A percentile compares a stretch with the other conserved stretches of the same genome.
phyloP scores from a whole-genome alignment of 2,329 filamentous ascomycete genomes.

The Aspergillus ochraceus region DNA sequence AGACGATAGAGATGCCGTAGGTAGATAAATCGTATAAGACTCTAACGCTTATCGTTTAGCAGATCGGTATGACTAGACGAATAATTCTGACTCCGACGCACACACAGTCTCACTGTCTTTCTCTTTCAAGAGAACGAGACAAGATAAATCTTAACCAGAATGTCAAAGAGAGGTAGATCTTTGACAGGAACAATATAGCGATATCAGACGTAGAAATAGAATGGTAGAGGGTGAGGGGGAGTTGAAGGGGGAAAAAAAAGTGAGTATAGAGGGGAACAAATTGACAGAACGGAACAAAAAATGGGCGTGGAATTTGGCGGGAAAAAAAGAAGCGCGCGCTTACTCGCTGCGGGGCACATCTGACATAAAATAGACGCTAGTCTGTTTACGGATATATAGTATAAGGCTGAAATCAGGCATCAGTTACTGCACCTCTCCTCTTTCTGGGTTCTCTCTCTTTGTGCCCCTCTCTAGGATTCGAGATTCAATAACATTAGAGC shows the following conservation, averaged over 20 bases:
- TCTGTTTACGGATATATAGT: neutral
- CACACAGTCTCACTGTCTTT: neutral
- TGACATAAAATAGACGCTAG: neutral
- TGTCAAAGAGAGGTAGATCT: neutral
- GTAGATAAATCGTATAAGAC: no score
- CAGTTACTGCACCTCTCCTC: neutral
- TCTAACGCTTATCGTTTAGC: neutral
- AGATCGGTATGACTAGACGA: neutral
- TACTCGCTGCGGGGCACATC: neutral
- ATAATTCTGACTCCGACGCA: neutral
- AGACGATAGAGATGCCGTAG: no score
- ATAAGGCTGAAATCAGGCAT: neutral
- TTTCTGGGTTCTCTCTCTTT: neutral
- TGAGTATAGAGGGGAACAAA: neutral
- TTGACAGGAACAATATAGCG: neutral
- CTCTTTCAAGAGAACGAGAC: neutral
- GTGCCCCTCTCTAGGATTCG: no score
- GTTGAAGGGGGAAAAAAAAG: neutral
- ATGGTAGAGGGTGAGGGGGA: neutral
- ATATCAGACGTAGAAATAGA: neutral
- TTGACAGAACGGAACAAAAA: neutral
- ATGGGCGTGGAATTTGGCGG: neutral
- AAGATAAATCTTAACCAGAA: neutral
- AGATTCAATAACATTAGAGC: neutral
- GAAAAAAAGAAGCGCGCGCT: slow-evolving; percentile 2